Conservation (phyloP, 2,329 filamentous ascomycete species). For the Rhytidhysteron rufulum region DNA sequence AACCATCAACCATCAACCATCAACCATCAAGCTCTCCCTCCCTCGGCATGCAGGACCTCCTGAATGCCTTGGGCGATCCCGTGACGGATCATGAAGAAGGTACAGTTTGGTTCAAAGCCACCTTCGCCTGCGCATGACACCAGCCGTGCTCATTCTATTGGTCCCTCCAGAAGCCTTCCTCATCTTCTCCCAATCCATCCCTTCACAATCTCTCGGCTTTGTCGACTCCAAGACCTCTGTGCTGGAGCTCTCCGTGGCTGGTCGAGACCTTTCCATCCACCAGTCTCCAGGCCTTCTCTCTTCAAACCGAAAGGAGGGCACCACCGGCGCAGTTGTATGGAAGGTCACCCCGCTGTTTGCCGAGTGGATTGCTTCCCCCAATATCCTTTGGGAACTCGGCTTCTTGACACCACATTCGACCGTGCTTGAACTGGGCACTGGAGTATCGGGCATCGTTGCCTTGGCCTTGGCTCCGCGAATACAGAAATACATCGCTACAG, state of each 20-base stretch:
- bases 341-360: conserved; percentile 82
- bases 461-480: conserved; percentile 63
- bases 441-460: conserved; percentile 76
- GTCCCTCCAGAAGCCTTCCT: conserved; percentile 73
- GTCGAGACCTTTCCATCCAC: conserved; percentile 68
- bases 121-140: not conserved
- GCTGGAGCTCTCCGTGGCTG: conserved; percentile 65
- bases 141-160: conserved; percentile 1
- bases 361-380: conserved; percentile 68
- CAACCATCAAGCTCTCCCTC: too few species aligned
- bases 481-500: conserved; percentile 70
- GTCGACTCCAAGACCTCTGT: conserved; percentile 65
- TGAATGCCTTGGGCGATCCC: conserved; percentile 45
- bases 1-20: too few species aligned
- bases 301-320: conserved; percentile 69
- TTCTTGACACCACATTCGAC: conserved; percentile 54
- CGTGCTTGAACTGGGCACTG: conserved; percentile 82
- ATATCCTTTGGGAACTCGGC: conserved; percentile 57
- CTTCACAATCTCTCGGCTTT: conserved; percentile 69
- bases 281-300: conserved; percentile 82
- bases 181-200: conserved; percentile 73
- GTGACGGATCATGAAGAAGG: conserved; percentile 60
- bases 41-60: conserved; percentile 26
- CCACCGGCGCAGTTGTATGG: conserved; percentile 84
- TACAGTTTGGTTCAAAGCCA: conserved; percentile 26